These are phyloP conservation scores for Candida loeiensis DNA, from an alignment of 805 yeast species.

Conservation along the genomic window DNA sequence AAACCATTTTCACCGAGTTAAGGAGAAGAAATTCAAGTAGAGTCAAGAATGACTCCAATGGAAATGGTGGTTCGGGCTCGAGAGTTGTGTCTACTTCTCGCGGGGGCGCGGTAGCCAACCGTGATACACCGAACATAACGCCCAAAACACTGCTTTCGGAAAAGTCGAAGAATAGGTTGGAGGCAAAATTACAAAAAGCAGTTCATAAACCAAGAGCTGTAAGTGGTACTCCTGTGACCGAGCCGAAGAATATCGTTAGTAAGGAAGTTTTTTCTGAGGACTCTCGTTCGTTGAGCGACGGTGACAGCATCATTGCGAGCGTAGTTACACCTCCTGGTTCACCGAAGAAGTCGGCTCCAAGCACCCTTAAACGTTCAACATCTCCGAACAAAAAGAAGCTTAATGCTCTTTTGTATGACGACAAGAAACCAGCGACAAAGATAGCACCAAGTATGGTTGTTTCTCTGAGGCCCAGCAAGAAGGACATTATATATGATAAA, in stretches of 20 bases:
- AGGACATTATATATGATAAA: constrained; percentile 24
- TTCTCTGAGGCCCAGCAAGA: constrained; percentile 23
- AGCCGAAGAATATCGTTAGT: neutral
- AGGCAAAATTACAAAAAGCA: constrained; percentile 25
- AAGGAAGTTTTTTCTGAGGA: neutral
- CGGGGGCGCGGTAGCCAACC: neutral
- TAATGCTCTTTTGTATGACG: constrained; percentile 15
- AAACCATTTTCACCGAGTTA: constrained; percentile 62
- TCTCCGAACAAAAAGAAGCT: constrained; percentile 39
- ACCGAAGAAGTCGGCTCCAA: constrained; percentile 13
- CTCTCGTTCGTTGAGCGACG: neutral
- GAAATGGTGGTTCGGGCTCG: neutral
- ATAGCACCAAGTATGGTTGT: constrained; percentile 13
- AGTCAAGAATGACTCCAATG: constrained; percentile 6
- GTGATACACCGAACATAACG: neutral
- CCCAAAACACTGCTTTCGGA: constrained; percentile 12
- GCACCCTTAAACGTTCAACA: constrained; percentile 30
- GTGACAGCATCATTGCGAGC: constrained; percentile 1
- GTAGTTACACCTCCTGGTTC: constrained; percentile 17
- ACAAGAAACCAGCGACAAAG: constrained; percentile 7
- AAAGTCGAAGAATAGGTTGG: constrained; percentile 25
- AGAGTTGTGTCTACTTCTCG: constrained; percentile 3
- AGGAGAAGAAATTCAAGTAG: constrained; percentile 33
- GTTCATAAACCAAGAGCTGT: constrained; percentile 17
- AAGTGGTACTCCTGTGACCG: constrained; percentile 1